These are phyloP conservation scores for Vitis cinerea DNA, from an alignment of 164 flowering plant species.

Conservation along the genomic window DNA sequence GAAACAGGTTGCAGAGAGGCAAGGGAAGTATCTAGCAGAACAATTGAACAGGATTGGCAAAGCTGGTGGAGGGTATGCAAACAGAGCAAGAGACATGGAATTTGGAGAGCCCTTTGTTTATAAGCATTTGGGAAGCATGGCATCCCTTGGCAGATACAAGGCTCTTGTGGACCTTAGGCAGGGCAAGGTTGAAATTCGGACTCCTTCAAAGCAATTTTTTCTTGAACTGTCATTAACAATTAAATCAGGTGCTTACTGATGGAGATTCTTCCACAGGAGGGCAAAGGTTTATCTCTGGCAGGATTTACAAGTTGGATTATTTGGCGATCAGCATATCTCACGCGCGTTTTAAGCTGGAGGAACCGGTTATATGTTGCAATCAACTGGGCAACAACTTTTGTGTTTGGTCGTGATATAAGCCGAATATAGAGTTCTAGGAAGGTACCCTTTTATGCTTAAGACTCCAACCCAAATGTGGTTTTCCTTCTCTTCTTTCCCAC, in stretches of 20 bases:
- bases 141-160: constrained; percentile 88
- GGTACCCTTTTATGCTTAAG: neutral
- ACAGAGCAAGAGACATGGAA: constrained; percentile 47
- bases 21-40: constrained; percentile 77
- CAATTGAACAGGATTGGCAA: constrained; percentile 68
- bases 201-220: neutral
- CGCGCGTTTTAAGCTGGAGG: constrained; percentile 96
- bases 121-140: constrained; percentile 96
- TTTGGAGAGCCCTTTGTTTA: constrained; percentile 78
- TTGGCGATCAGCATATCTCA: constrained; percentile 94
- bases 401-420: constrained; percentile 95
- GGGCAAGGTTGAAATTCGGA: constrained; percentile 59
- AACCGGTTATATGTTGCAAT: constrained; percentile 91
- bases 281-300: constrained; percentile 70
- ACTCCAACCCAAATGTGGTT: too few relatives aligned
- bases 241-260: constrained; percentile 1
- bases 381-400: constrained; percentile 85
- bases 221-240: neutral
- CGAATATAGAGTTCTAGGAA: constrained; percentile 44
- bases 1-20: constrained; percentile 90
- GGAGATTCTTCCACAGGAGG: constrained; percentile 47
- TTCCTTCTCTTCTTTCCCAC: too few relatives aligned
- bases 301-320: constrained; percentile 88
- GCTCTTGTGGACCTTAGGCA: constrained; percentile 96
- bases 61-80: constrained; percentile 77